Percentiles rank a stretch among this genome's conserved stretches.
Conservation (phyloP, 1,284 basidiomycete genomes). For the Earliella scabrosa region DNA sequence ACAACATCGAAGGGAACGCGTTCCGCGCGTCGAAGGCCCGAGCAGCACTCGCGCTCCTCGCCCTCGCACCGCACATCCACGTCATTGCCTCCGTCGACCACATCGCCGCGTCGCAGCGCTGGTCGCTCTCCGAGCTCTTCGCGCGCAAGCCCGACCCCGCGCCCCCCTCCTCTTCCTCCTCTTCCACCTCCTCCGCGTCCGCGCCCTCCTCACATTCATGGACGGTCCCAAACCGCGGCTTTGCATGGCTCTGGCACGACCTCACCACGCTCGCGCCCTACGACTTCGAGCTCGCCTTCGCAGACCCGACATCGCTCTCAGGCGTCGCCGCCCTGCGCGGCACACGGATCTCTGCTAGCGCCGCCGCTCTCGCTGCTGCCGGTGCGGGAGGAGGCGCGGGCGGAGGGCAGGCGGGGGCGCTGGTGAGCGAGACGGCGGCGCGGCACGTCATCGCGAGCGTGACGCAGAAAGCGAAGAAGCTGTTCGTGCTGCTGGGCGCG, state of each 20-base stretch:
- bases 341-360: conserved; percentile 9
- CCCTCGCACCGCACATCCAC: conserved; percentile 74
- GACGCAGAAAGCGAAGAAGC: conserved; percentile 82
- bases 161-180: neutral
- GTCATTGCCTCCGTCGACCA: conserved; percentile 86
- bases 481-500: conserved; percentile 72
- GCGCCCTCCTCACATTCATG: conserved; percentile 10
- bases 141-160: conserved; percentile 47
- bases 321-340: conserved; percentile 46
- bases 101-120: conserved; percentile 80
- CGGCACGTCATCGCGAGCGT: conserved; percentile 85
- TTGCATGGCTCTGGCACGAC: conserved; percentile 89
- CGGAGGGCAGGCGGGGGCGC: conserved; percentile 34
- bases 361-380: conserved; percentile 28
- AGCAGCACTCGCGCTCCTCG: conserved; percentile 70
- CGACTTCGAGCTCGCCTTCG: conserved; percentile 74
- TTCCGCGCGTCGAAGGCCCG: conserved; percentile 68
- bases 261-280: conserved; percentile 83
- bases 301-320: conserved; percentile 65
- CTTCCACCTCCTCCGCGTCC: neutral
- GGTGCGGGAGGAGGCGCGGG: conserved; percentile 31
- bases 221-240: conserved; percentile 59
- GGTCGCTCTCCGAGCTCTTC: conserved; percentile 65
- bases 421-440: conserved; percentile 81
- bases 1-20: conserved; percentile 83